These are phyloP conservation scores for Talaromyces trachyspermus DNA, from an alignment of 495 filamentous ascomycete species.

Conservation along the genomic window DNA sequence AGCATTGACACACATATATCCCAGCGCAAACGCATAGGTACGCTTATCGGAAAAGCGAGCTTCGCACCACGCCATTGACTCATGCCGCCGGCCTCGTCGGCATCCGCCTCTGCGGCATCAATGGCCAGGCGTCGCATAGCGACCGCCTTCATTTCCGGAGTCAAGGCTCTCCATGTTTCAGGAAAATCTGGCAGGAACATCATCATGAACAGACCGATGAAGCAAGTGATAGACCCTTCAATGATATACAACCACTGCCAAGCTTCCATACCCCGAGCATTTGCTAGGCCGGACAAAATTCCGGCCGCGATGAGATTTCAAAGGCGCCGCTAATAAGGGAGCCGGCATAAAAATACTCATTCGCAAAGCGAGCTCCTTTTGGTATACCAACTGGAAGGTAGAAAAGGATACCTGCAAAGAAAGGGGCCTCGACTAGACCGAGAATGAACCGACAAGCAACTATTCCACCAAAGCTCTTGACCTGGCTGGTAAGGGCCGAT, in stretches of 20 bases:
- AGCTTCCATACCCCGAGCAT: conserved; percentile 31
- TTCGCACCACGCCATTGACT: conserved; percentile 43
- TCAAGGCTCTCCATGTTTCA: conserved; percentile 38
- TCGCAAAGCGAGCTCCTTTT: conserved; percentile 48
- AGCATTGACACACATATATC: conserved; percentile 45
- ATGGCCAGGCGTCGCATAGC: conserved; percentile 43
- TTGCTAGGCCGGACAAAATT: conserved; percentile 35
- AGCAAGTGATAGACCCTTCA: conserved; percentile 35
- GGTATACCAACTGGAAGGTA: conserved; percentile 58
- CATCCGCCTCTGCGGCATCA: conserved; percentile 40
- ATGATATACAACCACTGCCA: conserved; percentile 52
- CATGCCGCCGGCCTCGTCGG: conserved; percentile 41
- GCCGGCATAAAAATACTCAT: conserved; percentile 62
- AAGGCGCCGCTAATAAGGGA: conserved; percentile 58
- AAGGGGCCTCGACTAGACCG: conserved; percentile 46
- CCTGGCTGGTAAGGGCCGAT: conserved; percentile 43
- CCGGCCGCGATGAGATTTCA: conserved; percentile 54
- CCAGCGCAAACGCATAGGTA: conserved; percentile 41
- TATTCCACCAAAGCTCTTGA: conserved; percentile 44
- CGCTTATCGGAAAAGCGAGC: conserved; percentile 45
- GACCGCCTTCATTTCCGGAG: conserved; percentile 40
- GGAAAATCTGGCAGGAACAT: conserved; percentile 44
- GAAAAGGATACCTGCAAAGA: conserved; percentile 43
- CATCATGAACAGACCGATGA: conserved; percentile 31
- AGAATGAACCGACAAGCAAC: conserved; percentile 49